Evolutionary conservation across 345 rosid species (phyloP), one percentile per base, ranked within the genome.

Genomic region (Draba incana): DNA sequence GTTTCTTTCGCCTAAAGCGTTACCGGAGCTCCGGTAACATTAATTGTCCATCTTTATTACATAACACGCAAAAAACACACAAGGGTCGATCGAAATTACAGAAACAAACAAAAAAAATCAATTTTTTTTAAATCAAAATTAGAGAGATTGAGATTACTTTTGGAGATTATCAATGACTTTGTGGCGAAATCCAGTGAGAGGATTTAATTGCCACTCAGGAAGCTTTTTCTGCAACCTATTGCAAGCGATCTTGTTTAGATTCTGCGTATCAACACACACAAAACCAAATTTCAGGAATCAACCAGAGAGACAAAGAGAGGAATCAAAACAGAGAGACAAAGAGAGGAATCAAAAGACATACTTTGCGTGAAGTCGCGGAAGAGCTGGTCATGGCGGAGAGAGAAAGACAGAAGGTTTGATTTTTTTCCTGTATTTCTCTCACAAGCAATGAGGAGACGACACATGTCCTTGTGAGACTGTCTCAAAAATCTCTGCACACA

Each of bases 141-240:
- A 11, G 8, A 16, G 12, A 31, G 49, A 39, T 20, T 42, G 54
- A 45, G 15, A 61, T 13, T 62, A 83, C 85, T 80, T 75, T 71
- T 84, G 88, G 57, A 88, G 86, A 76, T 80, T 82, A 75, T 88
- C 88, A 59, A 86, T 80, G 55, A 79, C 86, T 77, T 78, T 84
- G 77, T 80, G 94, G 55, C 84, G 82, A 68, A 85, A 88, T 41
- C 88, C 90, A 55, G 82, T 51, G 12, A 95, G 99, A 68, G 99
- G 99, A 79, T 86, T 90, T 76, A 88, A 81, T 82, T 90, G 97
- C 99, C 99, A 94, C 83, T 94, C 99, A 9, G 88, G 82, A 39
- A 94, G 84, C 87, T 94, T 96, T 46, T 94, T 94, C 78, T 94
- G 99, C 68, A 94, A 84, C 75, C 99, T 91, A 71, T 94, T 94